Conservation (phyloP, 129 eudicot species). For the Artemisia argyi region DNA sequence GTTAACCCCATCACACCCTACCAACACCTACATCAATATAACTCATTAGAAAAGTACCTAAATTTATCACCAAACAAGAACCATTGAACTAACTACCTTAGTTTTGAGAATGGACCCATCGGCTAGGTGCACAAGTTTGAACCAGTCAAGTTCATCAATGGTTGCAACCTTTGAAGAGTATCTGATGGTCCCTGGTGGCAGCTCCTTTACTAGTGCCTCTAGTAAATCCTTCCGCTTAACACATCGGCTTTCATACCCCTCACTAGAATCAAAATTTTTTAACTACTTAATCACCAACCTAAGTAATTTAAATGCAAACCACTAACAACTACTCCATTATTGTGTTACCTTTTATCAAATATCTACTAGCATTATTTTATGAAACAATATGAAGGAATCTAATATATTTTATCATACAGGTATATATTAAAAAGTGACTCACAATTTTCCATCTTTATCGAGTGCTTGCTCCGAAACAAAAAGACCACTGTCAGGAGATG, state of each 20-base stretch:
- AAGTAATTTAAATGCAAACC: not conserved
- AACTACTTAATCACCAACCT: not conserved
- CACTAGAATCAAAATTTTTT: slow-evolving; percentile 26
- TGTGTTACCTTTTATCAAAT: not conserved
- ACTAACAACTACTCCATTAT: not conserved
- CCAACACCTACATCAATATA: slow-evolving; percentile 49
- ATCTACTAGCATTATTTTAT: not conserved
- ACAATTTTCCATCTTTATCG: slow-evolving; percentile 41
- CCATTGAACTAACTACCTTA: slow-evolving; percentile 28
- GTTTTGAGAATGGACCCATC: slow-evolving; percentile 61
- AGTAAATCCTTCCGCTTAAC: slow-evolving; percentile 59
- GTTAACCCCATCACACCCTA: slow-evolving; percentile 77
- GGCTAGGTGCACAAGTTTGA: slow-evolving; percentile 64
- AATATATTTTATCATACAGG: no score
- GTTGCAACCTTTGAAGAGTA: slow-evolving; percentile 66
- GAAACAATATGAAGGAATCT: not conserved
- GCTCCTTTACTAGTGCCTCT: slow-evolving; percentile 47
- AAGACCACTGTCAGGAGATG: slow-evolving; percentile 41
- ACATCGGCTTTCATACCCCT: slow-evolving; percentile 59
- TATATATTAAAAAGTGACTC: slow-evolving; percentile 14
- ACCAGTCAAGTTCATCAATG: slow-evolving; percentile 48
- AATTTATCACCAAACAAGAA: not conserved
- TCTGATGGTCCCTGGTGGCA: slow-evolving; percentile 59
- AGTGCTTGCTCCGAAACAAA: slow-evolving; percentile 34
- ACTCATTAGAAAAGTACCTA: not conserved